Conservation (phyloP, 805 yeast species). For the Suhomyces sp. region DNA sequence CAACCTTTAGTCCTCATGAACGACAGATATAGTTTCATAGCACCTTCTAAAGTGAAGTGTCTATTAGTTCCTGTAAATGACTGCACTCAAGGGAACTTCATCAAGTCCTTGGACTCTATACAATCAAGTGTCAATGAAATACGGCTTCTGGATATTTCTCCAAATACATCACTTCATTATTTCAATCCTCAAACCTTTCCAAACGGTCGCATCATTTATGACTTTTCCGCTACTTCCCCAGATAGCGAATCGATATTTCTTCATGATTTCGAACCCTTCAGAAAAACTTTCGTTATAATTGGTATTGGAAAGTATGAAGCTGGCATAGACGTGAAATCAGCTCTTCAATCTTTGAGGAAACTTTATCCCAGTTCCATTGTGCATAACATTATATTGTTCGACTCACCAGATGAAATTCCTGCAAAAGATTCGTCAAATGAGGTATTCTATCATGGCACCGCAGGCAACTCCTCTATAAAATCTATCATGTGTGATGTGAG, state of each 20-base stretch:
- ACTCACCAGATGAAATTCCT: constrained; percentile 31
- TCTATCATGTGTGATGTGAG: constrained; percentile 74
- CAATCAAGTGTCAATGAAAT: constrained; percentile 53
- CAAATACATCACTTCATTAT: constrained; percentile 43
- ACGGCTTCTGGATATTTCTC: constrained; percentile 71
- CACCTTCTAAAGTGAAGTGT: constrained; percentile 65
- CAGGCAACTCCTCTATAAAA: constrained; percentile 41
- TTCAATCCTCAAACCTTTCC: constrained; percentile 89
- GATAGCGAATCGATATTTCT: constrained; percentile 63
- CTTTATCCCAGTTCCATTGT: constrained; percentile 52
- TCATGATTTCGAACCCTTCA: constrained; percentile 86
- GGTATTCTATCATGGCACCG: constrained; percentile 25
- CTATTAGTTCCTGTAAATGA: constrained; percentile 66
- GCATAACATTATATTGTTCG: constrained; percentile 56
- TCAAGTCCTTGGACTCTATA: constrained; percentile 42
- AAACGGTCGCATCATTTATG: constrained; percentile 65
- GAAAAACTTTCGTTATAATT: constrained; percentile 67
- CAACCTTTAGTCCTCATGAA: background rate
- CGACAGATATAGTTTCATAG: constrained; percentile 44
- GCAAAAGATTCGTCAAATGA: constrained; percentile 10
- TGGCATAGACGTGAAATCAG: constrained; percentile 9
- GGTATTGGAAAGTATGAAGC: constrained; percentile 38
- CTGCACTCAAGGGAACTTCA: constrained; percentile 42
- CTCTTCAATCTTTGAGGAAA: constrained; percentile 41
- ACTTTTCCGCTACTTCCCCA: constrained; percentile 44